These are phyloP conservation scores for Adansonia grandidieri DNA, from an alignment of 441 rosid genomes.

Conservation along the genomic window DNA sequence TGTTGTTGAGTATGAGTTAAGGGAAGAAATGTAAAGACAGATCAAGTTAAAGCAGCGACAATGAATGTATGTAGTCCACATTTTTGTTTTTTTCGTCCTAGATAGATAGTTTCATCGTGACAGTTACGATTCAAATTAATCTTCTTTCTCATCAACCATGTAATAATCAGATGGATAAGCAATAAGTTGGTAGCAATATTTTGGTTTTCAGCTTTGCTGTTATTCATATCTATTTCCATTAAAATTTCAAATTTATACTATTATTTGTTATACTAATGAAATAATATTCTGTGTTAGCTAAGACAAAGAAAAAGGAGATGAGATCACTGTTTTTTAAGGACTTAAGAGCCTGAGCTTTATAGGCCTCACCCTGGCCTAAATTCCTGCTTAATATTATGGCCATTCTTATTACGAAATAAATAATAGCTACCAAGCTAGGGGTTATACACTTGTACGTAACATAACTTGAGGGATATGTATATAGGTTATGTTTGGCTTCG, in stretches of 20 bases:
- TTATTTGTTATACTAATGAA: conserved; percentile 32
- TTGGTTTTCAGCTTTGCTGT: conserved; percentile 27
- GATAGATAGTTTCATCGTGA: neutral
- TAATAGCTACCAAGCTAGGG: neutral
- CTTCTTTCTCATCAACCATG: conserved; percentile 24
- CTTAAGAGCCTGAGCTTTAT: neutral
- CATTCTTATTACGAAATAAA: neutral
- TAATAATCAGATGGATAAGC: conserved; percentile 31
- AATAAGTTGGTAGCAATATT: conserved; percentile 39
- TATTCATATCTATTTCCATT: conserved; percentile 33
- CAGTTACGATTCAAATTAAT: conserved; percentile 24
- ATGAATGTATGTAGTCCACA: conserved; percentile 14
- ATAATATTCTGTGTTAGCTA: conserved; percentile 26
- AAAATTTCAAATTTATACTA: conserved; percentile 25
- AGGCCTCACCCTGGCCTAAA: neutral
- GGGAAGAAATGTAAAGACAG: conserved; percentile 48
- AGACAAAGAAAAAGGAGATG: neutral
- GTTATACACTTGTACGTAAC: neutral
- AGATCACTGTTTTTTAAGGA: too few relatives aligned
- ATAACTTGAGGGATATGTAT: neutral
- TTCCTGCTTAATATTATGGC: neutral
- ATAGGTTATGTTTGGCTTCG: neutral
- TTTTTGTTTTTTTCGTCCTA: neutral
- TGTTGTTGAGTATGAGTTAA: conserved; percentile 75
- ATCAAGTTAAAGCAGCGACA: conserved; percentile 47